Evolutionary conservation across 495 filamentous ascomycete species (phyloP).

Genomic region (Thermothielavioides terrestris): DNA sequence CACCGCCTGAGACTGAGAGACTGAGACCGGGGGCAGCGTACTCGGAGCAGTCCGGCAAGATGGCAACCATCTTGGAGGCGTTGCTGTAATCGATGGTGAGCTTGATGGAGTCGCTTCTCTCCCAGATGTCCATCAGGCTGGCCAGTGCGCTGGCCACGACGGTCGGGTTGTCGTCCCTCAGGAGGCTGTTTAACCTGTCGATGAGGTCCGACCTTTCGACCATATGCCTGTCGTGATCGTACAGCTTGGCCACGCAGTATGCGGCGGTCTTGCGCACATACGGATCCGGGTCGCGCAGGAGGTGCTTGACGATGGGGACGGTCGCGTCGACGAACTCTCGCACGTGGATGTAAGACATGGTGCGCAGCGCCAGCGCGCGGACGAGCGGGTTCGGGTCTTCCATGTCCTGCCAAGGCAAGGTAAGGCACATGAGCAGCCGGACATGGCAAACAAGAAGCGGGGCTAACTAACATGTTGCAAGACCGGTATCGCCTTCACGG

Average conservation of each 20-base stretch:
- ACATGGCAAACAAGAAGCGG: background rate
- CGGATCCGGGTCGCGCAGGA: slow-evolving; percentile 82
- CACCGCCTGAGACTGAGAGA: background rate
- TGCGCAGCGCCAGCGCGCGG: slow-evolving; percentile 83
- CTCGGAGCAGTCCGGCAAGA: slow-evolving; percentile 95
- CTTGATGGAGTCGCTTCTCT: slow-evolving; percentile 92
- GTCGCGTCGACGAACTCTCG: slow-evolving; percentile 92
- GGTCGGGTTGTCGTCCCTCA: slow-evolving; percentile 93
- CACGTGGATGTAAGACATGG: slow-evolving; percentile 96
- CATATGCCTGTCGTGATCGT: slow-evolving; percentile 87
- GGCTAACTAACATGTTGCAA: slow-evolving; percentile 59
- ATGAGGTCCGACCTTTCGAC: slow-evolving; percentile 90
- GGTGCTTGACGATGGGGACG: slow-evolving; percentile 68
- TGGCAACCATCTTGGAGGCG: slow-evolving; percentile 95
- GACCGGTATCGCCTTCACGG: slow-evolving; percentile 84
- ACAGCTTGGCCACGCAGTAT: slow-evolving; percentile 94
- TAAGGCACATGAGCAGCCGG: background rate
- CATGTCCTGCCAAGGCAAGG: too few species aligned
- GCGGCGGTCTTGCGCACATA: slow-evolving; percentile 98
- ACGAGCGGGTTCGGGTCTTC: slow-evolving; percentile 88
- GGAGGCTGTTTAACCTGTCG: slow-evolving; percentile 78
- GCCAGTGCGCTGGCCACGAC: slow-evolving; percentile 93
- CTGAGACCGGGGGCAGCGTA: slow-evolving; percentile 39
- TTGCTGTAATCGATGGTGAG: slow-evolving; percentile 96
- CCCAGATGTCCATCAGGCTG: slow-evolving; percentile 95